Conservation (phyloP, 1,284 basidiomycete genomes). For the Thelephora terrestris region DNA sequence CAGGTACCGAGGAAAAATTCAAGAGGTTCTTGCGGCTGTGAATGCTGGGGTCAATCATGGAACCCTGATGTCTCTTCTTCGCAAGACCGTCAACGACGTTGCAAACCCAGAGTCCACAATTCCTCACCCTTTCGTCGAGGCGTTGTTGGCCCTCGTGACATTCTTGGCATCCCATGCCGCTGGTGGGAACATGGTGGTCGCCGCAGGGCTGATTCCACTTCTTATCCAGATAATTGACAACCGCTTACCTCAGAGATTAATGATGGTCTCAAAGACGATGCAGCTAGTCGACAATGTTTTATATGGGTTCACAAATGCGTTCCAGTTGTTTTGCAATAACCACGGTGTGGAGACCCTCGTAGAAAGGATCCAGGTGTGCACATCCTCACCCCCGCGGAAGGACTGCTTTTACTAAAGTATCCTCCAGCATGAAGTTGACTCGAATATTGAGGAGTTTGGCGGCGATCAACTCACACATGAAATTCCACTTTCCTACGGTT, state of each 20-base stretch:
- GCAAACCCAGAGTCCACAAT: slow-evolving; percentile 51
- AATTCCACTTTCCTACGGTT: slow-evolving; percentile 47
- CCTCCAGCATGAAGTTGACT: slow-evolving; percentile 60
- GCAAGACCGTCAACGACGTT: slow-evolving; percentile 70
- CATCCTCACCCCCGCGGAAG: background rate
- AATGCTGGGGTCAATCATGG: slow-evolving; percentile 97
- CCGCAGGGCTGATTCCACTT: slow-evolving; percentile 90
- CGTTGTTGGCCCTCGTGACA: slow-evolving; percentile 79
- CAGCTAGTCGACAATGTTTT: slow-evolving; percentile 90
- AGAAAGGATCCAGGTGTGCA: slow-evolving; percentile 69
- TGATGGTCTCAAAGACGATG: slow-evolving; percentile 79
- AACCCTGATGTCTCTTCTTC: slow-evolving; percentile 79
- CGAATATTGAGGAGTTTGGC: slow-evolving; percentile 50
- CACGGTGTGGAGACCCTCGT: slow-evolving; percentile 84
- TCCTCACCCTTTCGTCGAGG: slow-evolving; percentile 80
- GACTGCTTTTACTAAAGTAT: no score
- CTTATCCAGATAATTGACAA: slow-evolving; percentile 85
- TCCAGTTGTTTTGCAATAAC: slow-evolving; percentile 79
- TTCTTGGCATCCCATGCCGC: slow-evolving; percentile 78
- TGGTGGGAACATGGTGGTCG: slow-evolving; percentile 89
- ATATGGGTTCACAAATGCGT: slow-evolving; percentile 83
- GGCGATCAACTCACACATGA: slow-evolving; percentile 35
- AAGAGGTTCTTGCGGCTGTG: slow-evolving; percentile 84
- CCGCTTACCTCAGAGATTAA: slow-evolving; percentile 52
- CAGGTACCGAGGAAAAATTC: slow-evolving; percentile 73